phyloP scores from a whole-genome alignment of 2,329 filamentous ascomycete species.

The Botryotinia narcissicola region DNA sequence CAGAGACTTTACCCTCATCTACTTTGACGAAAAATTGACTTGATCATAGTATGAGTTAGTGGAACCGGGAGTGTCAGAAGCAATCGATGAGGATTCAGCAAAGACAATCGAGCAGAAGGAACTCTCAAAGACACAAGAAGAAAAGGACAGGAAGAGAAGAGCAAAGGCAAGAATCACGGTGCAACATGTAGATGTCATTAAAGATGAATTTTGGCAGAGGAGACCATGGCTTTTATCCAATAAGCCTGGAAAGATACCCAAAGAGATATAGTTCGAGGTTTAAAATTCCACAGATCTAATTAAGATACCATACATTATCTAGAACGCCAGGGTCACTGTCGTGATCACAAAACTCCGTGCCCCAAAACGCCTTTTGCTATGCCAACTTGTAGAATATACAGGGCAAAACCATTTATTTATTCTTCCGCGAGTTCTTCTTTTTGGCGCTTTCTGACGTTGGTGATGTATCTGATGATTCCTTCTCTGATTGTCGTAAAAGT shows the following conservation, averaged over 20 bases:
- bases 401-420: slow-evolving; percentile 7
- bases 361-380: slow-evolving; percentile 31
- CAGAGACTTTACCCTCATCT: neutral
- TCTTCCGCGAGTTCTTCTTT: slow-evolving; percentile 36
- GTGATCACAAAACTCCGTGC: slow-evolving; percentile 22
- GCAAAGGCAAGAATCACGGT: slow-evolving; percentile 78
- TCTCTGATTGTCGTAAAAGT: slow-evolving; percentile 29
- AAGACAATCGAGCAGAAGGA: slow-evolving; percentile 50
- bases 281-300: slow-evolving; percentile 22
- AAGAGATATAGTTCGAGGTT: slow-evolving; percentile 42
- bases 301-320: slow-evolving; percentile 22
- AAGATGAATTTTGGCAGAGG: slow-evolving; percentile 87
- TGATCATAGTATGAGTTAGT: slow-evolving; percentile 64
- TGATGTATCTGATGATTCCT: slow-evolving; percentile 27
- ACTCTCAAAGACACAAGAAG: slow-evolving; percentile 74
- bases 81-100: slow-evolving; percentile 47
- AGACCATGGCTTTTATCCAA: slow-evolving; percentile 81
- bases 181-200: slow-evolving; percentile 91
- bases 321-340: slow-evolving; percentile 21
- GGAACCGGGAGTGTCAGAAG: slow-evolving; percentile 48
- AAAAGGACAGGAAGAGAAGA: slow-evolving; percentile 78
- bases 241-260: slow-evolving; percentile 68
- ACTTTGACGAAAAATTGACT: slow-evolving; percentile 13
- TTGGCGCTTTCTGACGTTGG: slow-evolving; percentile 33
- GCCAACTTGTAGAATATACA: slow-evolving; percentile 14